Evolutionary conservation across 495 filamentous ascomycete genomes (phyloP).

Genomic region (Penicillium lagena): DNA sequence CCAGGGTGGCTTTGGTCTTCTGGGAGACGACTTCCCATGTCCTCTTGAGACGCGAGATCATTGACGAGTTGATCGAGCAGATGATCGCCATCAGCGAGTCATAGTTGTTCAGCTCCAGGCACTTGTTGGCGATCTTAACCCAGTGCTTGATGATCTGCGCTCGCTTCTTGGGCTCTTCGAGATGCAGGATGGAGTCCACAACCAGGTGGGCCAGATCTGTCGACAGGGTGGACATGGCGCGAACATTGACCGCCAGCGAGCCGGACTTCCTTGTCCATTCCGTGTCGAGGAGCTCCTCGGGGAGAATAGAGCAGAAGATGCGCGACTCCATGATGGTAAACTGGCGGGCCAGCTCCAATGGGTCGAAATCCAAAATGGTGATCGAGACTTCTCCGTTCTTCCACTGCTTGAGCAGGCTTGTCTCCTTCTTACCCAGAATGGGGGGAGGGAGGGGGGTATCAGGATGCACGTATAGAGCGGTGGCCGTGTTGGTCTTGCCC

Average conservation of each 20-base stretch:
- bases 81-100: slow-evolving; percentile 96
- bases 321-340: slow-evolving; percentile 88
- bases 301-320: slow-evolving; percentile 88
- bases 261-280: slow-evolving; percentile 88
- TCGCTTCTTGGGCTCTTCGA: slow-evolving; percentile 85
- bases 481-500: slow-evolving; percentile 75
- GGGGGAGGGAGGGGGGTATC: slow-evolving; percentile 67
- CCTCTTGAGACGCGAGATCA: slow-evolving; percentile 81
- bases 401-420: slow-evolving; percentile 65
- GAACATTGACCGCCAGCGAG: slow-evolving; percentile 80
- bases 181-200: slow-evolving; percentile 85
- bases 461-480: slow-evolving; percentile 58
- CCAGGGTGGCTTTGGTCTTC: slow-evolving; percentile 76
- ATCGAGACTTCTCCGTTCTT: slow-evolving; percentile 62
- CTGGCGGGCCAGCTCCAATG: slow-evolving; percentile 86
- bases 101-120: slow-evolving; percentile 88
- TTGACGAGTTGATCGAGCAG: slow-evolving; percentile 84
- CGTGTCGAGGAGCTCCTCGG: slow-evolving; percentile 87
- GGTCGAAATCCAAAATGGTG: slow-evolving; percentile 87
- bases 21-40: slow-evolving; percentile 90
- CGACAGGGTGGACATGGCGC: slow-evolving; percentile 87
- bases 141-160: slow-evolving; percentile 93
- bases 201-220: slow-evolving; percentile 90
- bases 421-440: slow-evolving; percentile 67
- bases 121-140: slow-evolving; percentile 91